Percentiles rank a stretch among this genome's conserved stretches.
Evolutionary conservation across 2,329 filamentous ascomycete genomes (phyloP).

Genomic region (Fusarium zealandicum): DNA sequence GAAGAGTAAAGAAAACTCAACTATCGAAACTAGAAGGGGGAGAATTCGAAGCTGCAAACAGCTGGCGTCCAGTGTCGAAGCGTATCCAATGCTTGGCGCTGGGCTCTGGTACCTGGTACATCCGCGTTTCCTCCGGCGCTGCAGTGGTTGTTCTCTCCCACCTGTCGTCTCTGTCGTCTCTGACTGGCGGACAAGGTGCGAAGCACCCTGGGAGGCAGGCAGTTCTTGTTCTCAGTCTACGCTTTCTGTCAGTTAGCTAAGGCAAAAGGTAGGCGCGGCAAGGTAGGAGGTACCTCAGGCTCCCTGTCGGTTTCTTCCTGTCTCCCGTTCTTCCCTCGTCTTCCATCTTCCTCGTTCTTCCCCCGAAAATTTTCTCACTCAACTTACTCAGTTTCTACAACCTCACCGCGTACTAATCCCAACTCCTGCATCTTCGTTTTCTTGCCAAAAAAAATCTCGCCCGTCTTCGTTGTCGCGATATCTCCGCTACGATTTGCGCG

Average conservation of each 20-base stretch:
- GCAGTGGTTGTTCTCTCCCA: conserved; percentile 22
- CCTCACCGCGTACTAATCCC: conserved; percentile 20
- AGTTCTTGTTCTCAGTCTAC: conserved; percentile 20
- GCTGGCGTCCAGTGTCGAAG: conserved; percentile 36
- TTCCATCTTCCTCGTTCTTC: conserved; percentile 36
- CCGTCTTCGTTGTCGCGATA: conserved; percentile 26
- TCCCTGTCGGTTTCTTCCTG: conserved; percentile 25
- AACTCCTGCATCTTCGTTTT: conserved; percentile 12
- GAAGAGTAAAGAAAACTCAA: conserved; percentile 31
- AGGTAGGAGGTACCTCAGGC: conserved; percentile 29
- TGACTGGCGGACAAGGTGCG: conserved; percentile 19
- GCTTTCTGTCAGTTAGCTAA: conserved; percentile 6
- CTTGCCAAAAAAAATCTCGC: conserved; percentile 3
- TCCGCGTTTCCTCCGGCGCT: conserved; percentile 37
- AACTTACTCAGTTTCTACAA: conserved; percentile 34
- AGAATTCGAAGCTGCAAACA: conserved; percentile 39
- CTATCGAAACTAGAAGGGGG: conserved; percentile 23
- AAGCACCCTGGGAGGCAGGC: conserved; percentile 4
- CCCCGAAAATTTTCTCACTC: conserved; percentile 29
- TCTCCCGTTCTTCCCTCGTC: conserved; percentile 33
- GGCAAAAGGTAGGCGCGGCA: conserved; percentile 1
- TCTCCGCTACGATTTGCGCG: conserved; percentile 37
- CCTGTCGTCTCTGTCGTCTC: conserved; percentile 25
- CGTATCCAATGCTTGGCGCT: conserved; percentile 33
- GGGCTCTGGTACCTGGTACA: conserved; percentile 38